Conservation (phyloP, 2,329 filamentous ascomycete species). For the Penicillium aurantiogriseum region DNA sequence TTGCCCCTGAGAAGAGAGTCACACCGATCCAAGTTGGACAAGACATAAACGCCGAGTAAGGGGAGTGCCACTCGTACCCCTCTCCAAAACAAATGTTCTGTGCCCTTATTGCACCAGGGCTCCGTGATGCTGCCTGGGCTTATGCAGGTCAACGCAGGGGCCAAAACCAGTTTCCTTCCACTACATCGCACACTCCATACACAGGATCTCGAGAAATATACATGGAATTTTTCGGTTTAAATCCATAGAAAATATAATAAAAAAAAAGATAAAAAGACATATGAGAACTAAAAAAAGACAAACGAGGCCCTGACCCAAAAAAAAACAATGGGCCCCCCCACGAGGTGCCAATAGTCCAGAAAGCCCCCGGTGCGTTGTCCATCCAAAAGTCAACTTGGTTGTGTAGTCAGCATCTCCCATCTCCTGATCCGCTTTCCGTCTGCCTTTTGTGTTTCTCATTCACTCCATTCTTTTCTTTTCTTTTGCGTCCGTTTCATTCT, state of each 20-base stretch:
- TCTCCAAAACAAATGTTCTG: not conserved
- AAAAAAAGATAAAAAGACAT: not conserved
- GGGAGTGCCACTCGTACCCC: conserved; percentile 12
- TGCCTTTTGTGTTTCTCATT: conserved; percentile 26
- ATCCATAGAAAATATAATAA: not conserved
- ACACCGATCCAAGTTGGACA: conserved; percentile 8
- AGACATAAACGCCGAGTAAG: conserved; percentile 16
- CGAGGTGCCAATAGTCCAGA: conserved; percentile 18
- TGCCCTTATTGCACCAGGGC: conserved; percentile 7
- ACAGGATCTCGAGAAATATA: not conserved
- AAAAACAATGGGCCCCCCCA: conserved; percentile 14
- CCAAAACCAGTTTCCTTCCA: conserved; percentile 13
- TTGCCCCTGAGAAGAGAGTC: not conserved
- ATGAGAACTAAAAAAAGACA: not conserved
- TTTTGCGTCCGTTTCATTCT: conserved; percentile 50
- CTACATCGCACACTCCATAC: not conserved
- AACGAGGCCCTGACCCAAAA: not conserved
- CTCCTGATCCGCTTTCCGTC: conserved; percentile 24
- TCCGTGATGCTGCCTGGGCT: conserved; percentile 12
- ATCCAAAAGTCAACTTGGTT: conserved; percentile 5
- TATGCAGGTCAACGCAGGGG: conserved; percentile 27
- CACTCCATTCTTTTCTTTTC: conserved; percentile 34
- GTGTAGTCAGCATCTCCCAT: conserved; percentile 27
- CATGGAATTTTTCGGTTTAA: not conserved
- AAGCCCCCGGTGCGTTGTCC: not conserved